Base-by-base conservation (phyloP, 495 filamentous ascomycete species). In the Chlorociboria aeruginascens region DNA sequence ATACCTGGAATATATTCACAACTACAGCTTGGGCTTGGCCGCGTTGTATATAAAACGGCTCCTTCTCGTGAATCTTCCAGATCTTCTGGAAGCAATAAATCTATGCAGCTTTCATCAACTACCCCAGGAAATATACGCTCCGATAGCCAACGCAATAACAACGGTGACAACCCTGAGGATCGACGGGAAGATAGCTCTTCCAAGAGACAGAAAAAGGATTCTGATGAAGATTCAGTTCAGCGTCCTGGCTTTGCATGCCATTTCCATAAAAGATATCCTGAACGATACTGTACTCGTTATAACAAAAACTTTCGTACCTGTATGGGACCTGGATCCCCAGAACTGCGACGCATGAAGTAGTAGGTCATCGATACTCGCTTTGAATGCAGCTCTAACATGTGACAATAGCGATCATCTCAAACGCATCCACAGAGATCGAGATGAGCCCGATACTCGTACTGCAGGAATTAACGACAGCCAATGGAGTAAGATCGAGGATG, bases 381-480 rank as follows among this genome's bases (percentile, higher is more conserved):
- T 12, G 16, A 31, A 1, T 32, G 7, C 14, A 35, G 32, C 6
- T 45, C 10, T 16, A 16, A 32, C n/a, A n/a, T 14, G n/a, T 45
- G 11, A 33, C 7, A 20, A 11, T 28, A 45, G 43, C 13, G 29
- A 16, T 7, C 43, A 45, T 13, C 16, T 45, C 11, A 35, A 33
- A 16, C 8, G n/a, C 11, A n/a, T 28, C 10, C 43, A 45, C n/a
- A 45, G 32, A 14, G n/a, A 13, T 10, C n/a, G 29, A 3, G 29
- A 45, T 7, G n/a, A 33, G 1, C 32, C 43, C 7, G 25, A 32
- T 28, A 28, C 4, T 10, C 29, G 3, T 4, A 45, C 32, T 9
- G 43, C 32, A 6, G 43, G 43, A 32, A 45, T 45, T 34, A 31
- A 45, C 13, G 43, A 45, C 25, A 45, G 13, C 3, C 43, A 45